Evolutionary conservation across 2,329 filamentous ascomycete genomes (phyloP), one percentile per base, ranked within the genome.

Genomic region (Diplocarpon mali): DNA sequence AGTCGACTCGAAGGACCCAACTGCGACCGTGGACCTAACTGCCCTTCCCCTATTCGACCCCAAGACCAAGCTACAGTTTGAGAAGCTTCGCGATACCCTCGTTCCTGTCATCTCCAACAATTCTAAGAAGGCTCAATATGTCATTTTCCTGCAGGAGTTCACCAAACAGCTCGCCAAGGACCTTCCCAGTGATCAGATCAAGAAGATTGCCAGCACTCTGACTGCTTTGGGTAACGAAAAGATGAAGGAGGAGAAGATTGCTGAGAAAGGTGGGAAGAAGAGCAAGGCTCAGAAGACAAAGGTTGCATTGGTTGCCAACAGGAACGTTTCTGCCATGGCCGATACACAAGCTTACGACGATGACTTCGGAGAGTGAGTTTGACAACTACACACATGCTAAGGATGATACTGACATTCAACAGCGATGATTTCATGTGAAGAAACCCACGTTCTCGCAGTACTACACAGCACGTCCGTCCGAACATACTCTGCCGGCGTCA

Each of bases 211-310:
- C 11, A 93, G 85, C 65, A 75, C 77, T 5, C 68, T 98, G 60
- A 95, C 89, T n/a, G 83, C 88, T 5, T 74, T 95, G 45, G 77
- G 86, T 63, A 98, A 98, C 64, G 92, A 96, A 76, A 95, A 94
- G 75, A 83, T 96, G 83, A 93, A 88, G 72, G 89, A 95, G 66
- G 92, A 98, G 75, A 95, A 96, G 75, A 80, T 83, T 3, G 78
- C 85, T 3, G 87, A 95, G 54, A 95, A 95, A 73, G 81, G 85
- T 44, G 85, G 83, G 60, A 98, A 96, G 84, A 98, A 96, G 79
- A 80, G 73, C 57, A 96, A 96, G 76, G 89, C 89, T 4, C 84
- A 86, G 50, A 96, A 96, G 79, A 94, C 84, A 32, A 98, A 98
- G 79, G 78, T 85, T 14, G 82, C 78, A 6, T 71, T 96, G 40